Conservation (phyloP, 257 asterid species). For the Avicennia marina region DNA sequence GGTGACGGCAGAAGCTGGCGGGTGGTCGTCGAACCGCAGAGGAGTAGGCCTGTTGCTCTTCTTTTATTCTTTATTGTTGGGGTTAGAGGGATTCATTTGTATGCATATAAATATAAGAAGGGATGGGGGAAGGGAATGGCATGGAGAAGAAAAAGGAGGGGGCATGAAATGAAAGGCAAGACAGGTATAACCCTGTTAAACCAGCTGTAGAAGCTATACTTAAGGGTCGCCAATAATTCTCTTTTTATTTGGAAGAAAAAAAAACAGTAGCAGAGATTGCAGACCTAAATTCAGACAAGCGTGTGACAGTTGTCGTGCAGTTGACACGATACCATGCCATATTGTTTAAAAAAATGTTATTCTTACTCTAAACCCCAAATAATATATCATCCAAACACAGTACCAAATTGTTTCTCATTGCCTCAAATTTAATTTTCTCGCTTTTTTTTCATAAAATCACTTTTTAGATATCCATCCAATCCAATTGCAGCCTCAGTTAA, state of each 20-base stretch:
- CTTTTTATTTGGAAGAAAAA: too few species aligned
- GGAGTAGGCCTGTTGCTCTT: slow-evolving; percentile 4
- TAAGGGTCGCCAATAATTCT: too few species aligned
- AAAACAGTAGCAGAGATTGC: slow-evolving; percentile 14
- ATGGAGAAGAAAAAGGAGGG: slow-evolving; percentile 4
- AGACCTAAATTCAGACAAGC: slow-evolving; percentile 3
- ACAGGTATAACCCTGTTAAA: slow-evolving; percentile 7
- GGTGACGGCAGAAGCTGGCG: slow-evolving; percentile 7
- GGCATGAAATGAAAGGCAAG: not conserved
- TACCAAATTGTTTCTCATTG: too few species aligned
- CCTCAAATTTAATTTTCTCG: too few species aligned
- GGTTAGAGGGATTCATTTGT: not conserved
- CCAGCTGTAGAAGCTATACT: not conserved
- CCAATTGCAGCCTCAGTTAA: too few species aligned
- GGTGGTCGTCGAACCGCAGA: slow-evolving; percentile 29
- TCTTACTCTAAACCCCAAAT: too few species aligned
- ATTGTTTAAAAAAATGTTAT: too few species aligned
- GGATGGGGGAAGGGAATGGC: not conserved
- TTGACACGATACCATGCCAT: too few species aligned
- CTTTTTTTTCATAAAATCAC: too few species aligned
- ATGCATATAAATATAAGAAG: not conserved
- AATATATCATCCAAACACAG: too few species aligned
- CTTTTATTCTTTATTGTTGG: not conserved
- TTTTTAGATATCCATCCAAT: too few species aligned
- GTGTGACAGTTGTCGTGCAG: not conserved